Evolutionary conservation across 371 early-diverging fungal species (phyloP), one percentile per base, ranked within the genome.

Genomic region (Parasitella parasitica): DNA sequence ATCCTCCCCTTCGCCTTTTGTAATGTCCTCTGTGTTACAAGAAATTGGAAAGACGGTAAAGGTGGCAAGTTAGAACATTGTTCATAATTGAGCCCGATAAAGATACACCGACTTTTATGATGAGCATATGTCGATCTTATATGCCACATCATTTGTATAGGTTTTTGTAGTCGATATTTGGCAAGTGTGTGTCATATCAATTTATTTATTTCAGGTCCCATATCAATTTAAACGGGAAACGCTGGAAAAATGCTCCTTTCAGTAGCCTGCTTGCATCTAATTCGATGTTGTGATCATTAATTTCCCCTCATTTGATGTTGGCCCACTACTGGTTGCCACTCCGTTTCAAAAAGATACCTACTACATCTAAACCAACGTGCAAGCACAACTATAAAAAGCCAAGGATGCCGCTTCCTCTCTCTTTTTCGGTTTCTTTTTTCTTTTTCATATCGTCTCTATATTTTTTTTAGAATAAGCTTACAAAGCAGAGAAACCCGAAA

Each of bases 261-360:
- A 6, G 38, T 38, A 11, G 16, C 11, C 9, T 32, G 11, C 32
- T 32, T 32, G 43, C 18, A 43, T 18, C 22, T 43, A 18, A 32
- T 52, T 52, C 34, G 49, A 32, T 52, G 18, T 16, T 20, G 12
- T 52, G 28, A 32, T 34, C 34, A 28, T n/a, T n/a, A n/a, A 18
- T 15, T 28, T 52, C 28, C 52, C 34, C 52, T 35, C 52, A 32
- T 30, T 48, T 57, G 50, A 50, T 50, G 38, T n/a, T n/a, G n/a
- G n/a, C 52, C 59, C 59, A 59, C 59, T 59, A n/a, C 3, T 38
- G n/a, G n/a, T 50, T 59, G 48, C 46, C 46, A 59, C 59, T 59
- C 52, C 52, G 59, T 48, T 18, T 34, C 32, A 43, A 30, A 18
- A 30, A 12, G 20, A 28, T 16, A 32, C 39, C 28, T n/a, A 16